Percentiles rank a stretch among this genome's conserved stretches.
Conservation (phyloP, 2,329 filamentous ascomycete species). For the Pseudogymnoascus sp. region DNA sequence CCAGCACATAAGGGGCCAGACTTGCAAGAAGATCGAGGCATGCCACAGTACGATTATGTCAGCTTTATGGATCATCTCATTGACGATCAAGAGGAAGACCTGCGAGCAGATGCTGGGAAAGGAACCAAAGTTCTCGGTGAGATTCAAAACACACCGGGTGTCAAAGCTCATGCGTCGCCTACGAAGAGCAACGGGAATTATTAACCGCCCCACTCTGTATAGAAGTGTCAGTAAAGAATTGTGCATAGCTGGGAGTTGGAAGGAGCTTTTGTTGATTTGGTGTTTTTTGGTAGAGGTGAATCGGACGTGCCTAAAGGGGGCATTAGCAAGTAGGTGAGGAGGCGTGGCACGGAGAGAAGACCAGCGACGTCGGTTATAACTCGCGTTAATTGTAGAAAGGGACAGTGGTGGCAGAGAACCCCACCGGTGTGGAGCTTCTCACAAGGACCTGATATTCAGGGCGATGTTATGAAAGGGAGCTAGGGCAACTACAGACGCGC, state of each 20-base stretch:
- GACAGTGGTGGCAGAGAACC: background rate
- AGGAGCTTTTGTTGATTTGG: background rate
- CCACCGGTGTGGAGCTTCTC: background rate
- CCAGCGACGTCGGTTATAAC: background rate
- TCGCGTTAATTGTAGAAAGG: background rate
- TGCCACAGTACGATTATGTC: slow-evolving; percentile 92
- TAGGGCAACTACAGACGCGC: background rate
- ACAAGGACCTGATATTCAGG: background rate
- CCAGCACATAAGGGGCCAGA: slow-evolving; percentile 77
- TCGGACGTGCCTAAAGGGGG: background rate
- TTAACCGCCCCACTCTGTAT: slow-evolving; percentile 2
- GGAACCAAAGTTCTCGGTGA: slow-evolving; percentile 1
- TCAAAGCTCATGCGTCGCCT: slow-evolving; percentile 1
- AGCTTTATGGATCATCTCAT: slow-evolving; percentile 91
- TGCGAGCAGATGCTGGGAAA: background rate
- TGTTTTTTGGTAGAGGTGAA: slow-evolving; percentile 1
- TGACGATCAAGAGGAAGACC: slow-evolving; percentile 19
- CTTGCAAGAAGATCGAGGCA: slow-evolving; percentile 71
- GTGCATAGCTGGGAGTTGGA: slow-evolving; percentile 8
- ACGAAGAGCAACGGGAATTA: slow-evolving; percentile 6
- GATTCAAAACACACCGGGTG: background rate
- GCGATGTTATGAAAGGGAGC: background rate
- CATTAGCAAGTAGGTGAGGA: background rate
- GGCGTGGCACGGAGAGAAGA: background rate
- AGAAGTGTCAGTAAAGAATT: slow-evolving; percentile 1